A percentile compares a stretch with the other conserved stretches of the same genome.
Evolutionary conservation across 257 asterid genomes (phyloP).

Genomic region (Solanum paucissectum): DNA sequence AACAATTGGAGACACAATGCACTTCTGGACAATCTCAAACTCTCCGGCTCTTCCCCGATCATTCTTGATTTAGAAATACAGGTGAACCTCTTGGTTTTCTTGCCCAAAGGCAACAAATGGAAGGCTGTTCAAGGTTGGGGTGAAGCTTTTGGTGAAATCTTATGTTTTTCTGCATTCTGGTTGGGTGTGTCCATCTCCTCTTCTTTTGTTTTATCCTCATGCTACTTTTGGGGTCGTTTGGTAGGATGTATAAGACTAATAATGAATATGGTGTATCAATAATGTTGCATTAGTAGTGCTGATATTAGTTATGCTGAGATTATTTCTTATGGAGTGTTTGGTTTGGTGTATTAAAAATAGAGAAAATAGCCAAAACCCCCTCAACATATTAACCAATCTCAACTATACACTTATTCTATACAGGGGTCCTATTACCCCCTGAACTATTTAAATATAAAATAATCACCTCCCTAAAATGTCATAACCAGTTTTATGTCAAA

Average conservation of each 20-base stretch:
- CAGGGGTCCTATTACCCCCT: too few species aligned
- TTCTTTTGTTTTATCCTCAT: neutral
- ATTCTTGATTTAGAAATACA: neutral
- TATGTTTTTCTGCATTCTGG: neutral
- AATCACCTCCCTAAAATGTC: too few species aligned
- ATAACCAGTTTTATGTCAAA: too few species aligned
- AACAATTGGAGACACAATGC: neutral
- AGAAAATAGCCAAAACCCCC: too few species aligned
- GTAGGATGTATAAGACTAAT: neutral
- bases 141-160: neutral
- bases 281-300: neutral
- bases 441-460: too few species aligned
- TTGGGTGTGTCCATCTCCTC: neutral
- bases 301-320: neutral
- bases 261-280: neutral
- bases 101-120: neutral
- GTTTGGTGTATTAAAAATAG: neutral
- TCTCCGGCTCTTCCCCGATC: neutral
- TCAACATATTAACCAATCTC: too few species aligned
- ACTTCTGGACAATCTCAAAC: neutral
- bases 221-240: neutral
- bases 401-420: too few species aligned
- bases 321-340: neutral
- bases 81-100: neutral
- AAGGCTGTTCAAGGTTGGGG: neutral